These are phyloP conservation scores for Tripidium arundinaceum DNA, from an alignment of 202 grass and related monocot species.

Conservation along the genomic window DNA sequence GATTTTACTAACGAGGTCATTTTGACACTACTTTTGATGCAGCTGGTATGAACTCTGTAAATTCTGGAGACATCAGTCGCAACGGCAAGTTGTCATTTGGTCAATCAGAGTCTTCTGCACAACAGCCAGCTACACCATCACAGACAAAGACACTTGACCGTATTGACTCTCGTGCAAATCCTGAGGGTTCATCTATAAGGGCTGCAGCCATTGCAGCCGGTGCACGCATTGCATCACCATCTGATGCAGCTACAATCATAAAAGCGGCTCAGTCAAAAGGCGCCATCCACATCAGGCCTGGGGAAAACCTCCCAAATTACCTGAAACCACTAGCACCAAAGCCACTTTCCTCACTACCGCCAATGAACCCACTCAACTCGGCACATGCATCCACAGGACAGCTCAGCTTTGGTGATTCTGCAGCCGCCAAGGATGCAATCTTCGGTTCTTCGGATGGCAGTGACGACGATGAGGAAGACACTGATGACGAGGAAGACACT, in stretches of 20 bases:
- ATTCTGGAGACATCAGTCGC: neutral
- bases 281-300: constrained; percentile 44
- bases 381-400: no score
- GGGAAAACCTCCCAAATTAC: constrained; percentile 40
- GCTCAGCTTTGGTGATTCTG: constrained; percentile 17
- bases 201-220: constrained; percentile 56
- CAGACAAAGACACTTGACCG: constrained; percentile 21
- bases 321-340: constrained; percentile 48
- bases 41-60: constrained; percentile 39
- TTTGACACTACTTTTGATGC: constrained; percentile 24
- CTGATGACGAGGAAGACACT: constrained; percentile 29
- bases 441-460: constrained; percentile 47
- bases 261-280: constrained; percentile 54
- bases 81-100: constrained; percentile 33
- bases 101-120: constrained; percentile 29
- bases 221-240: constrained; percentile 50
- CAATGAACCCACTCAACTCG: no score
- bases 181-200: constrained; percentile 44
- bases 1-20: neutral
- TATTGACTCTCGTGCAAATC: constrained; percentile 9
- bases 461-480: constrained; percentile 23
- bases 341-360: neutral
- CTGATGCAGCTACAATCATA: constrained; percentile 58
- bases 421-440: constrained; percentile 43
- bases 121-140: constrained; percentile 20